These are phyloP conservation scores for Odontarrhena argentea DNA, from an alignment of 345 rosid genomes.

Conservation along the genomic window DNA sequence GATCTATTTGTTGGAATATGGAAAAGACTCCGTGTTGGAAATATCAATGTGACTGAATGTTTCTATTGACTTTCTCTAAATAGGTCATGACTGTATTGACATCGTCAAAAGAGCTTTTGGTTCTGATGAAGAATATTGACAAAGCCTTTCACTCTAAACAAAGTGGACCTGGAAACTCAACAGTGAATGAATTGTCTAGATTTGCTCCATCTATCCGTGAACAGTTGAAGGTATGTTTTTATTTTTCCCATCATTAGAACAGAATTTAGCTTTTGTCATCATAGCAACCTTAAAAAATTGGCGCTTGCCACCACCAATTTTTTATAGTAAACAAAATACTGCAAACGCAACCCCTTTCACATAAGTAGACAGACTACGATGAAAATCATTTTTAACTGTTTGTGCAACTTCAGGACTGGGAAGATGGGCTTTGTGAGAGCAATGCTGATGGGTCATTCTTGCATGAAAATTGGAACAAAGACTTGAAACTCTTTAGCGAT, in stretches of 20 bases:
- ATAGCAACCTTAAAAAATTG: constrained; percentile 2
- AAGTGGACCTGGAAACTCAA: constrained; percentile 55
- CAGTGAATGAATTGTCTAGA: constrained; percentile 49
- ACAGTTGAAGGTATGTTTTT: constrained; percentile 66
- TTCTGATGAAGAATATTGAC: constrained; percentile 67
- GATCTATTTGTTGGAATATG: constrained; percentile 13
- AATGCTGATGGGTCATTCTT: constrained; percentile 89
- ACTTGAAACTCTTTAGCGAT: constrained; percentile 68
- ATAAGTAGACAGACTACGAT: not conserved
- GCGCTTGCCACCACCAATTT: constrained; percentile 12
- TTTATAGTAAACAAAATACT: constrained; percentile 7
- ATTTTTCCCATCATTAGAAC: constrained; percentile 1
- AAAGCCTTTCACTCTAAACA: constrained; percentile 64
- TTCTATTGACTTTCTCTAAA: constrained; percentile 32
- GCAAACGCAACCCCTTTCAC: constrained; percentile 17
- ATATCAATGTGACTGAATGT: constrained; percentile 12
- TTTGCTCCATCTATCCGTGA: constrained; percentile 71
- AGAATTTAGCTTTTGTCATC: constrained; percentile 17
- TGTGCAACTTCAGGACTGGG: constrained; percentile 73
- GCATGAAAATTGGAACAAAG: constrained; percentile 92
- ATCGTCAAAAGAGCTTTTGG: constrained; percentile 71
- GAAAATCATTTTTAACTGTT: constrained; percentile 23
- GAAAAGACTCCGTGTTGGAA: constrained; percentile 11
- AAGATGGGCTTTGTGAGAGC: constrained; percentile 83
- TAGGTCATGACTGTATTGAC: constrained; percentile 72